phyloP scores from a whole-genome alignment of 371 early-diverging fungal genomes.

The Rhizomucor pusillus region DNA sequence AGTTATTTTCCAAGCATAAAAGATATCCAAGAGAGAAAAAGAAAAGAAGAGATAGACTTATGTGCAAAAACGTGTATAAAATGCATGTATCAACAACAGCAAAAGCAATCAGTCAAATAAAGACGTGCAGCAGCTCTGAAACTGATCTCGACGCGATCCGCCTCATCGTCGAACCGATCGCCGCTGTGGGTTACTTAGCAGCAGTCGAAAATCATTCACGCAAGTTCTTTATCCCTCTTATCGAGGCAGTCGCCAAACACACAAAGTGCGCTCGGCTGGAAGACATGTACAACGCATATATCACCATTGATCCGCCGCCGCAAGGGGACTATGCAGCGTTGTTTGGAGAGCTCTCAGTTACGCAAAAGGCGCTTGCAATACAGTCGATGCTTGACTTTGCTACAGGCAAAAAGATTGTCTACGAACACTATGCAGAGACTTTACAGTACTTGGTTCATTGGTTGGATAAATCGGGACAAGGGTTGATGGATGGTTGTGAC shows the following conservation, averaged over 20 bases:
- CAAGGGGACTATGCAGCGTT: no score
- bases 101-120: neutral
- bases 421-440: slow-evolving; percentile 15
- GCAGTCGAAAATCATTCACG: slow-evolving; percentile 41
- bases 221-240: slow-evolving; percentile 42
- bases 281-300: slow-evolving; percentile 16
- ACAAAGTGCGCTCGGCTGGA: slow-evolving; percentile 4
- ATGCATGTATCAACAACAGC: neutral
- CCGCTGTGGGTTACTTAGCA: slow-evolving; percentile 38
- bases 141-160: slow-evolving; percentile 5
- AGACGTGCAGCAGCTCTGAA: slow-evolving; percentile 16
- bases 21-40: neutral
- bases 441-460: slow-evolving; percentile 18
- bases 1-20: neutral
- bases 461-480: slow-evolving; percentile 11
- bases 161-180: slow-evolving; percentile 32
- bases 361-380: slow-evolving; percentile 41
- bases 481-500: slow-evolving; percentile 2
- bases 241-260: slow-evolving; percentile 27
- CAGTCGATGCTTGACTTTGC: slow-evolving; percentile 38
- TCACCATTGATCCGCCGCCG: slow-evolving; percentile 16
- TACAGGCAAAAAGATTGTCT: slow-evolving; percentile 28
- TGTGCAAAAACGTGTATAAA: neutral
- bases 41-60: neutral
- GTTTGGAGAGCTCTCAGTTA: slow-evolving; percentile 17